Base-by-base conservation (phyloP, 371 early-diverging fungal genomes). In the Lichtheimia corymbifera region DNA sequence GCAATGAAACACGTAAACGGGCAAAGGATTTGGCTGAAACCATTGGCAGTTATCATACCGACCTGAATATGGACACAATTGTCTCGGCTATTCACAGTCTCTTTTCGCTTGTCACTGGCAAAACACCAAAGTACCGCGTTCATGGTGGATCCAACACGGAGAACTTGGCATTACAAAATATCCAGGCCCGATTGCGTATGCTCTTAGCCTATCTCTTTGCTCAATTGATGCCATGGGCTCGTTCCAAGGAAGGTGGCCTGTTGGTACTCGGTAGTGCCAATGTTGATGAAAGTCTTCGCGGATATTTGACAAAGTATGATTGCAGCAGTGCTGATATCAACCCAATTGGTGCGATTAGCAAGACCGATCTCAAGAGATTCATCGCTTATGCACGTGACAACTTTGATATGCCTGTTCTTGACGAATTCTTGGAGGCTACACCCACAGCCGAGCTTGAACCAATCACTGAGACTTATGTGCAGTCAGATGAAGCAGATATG, bases 281-380 rank as follows among this genome's bases (percentile, higher is more conserved):
- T 67, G 97, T 97, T 0, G 99, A 99, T 69, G 98, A 99, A 79
- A 89, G 91, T 62, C 77, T 99, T 53, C 86, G 97, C 50, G 99
- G 98, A 3, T 97, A 99, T 64, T 86, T 97, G 47, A 99, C 99
- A 28, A 99, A 99, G 67, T 98, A 98, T 73, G 98, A 99, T 66
- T 97, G 98, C 65, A 95, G 97, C 15, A 93, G 93, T 70, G 99
- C 97, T 0, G 98, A 98, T 73, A 74, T 99, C 30, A 98, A 98
- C 63, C 98, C 98, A 0, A 96, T 98, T 62, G 98, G 99, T 13
- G 93, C 90, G 3, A 93, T 99, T 61, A 89, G 92, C 73, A 97
- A 99, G 72, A 73, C 72, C 0, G 98, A 99, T 74, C 81, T 99
- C 49, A 84, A 91, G 42, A 74, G 83, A 0, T 98, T 93, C 64